phyloP scores from a whole-genome alignment of 148 eudicot genomes.

The Chenopodium formosanum region DNA sequence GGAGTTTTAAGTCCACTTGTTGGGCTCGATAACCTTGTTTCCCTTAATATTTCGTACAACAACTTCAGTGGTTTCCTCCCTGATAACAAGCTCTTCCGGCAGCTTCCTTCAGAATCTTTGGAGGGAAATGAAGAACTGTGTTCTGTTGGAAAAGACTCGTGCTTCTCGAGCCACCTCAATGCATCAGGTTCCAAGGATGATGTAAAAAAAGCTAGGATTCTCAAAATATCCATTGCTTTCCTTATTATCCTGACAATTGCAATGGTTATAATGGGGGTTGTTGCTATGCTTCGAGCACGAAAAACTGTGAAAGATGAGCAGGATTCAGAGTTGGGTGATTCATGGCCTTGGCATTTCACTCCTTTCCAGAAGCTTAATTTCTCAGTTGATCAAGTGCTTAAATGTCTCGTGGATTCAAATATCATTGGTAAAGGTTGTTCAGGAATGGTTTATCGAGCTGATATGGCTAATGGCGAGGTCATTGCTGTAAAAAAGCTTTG shows the following conservation, averaged over 20 bases:
- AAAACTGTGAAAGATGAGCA: slow-evolving; percentile 42
- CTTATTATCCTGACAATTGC: slow-evolving; percentile 54
- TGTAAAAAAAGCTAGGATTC: slow-evolving; percentile 37
- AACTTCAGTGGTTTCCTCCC: slow-evolving; percentile 75
- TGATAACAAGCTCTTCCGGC: slow-evolving; percentile 72
- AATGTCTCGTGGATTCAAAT: slow-evolving; percentile 65
- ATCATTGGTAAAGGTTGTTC: slow-evolving; percentile 88
- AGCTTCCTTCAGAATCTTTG: slow-evolving; percentile 45
- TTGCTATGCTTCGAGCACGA: slow-evolving; percentile 62
- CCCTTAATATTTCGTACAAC: slow-evolving; percentile 67
- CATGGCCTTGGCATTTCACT: slow-evolving; percentile 80
- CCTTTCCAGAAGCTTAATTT: slow-evolving; percentile 86
- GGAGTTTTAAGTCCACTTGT: slow-evolving; percentile 55
- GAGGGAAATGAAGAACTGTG: slow-evolving; percentile 66
- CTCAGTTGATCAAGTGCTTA: slow-evolving; percentile 66
- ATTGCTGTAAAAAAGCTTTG: slow-evolving; percentile 90
- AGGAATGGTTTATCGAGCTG: slow-evolving; percentile 81
- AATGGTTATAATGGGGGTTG: slow-evolving; percentile 61
- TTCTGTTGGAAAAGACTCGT: slow-evolving; percentile 44
- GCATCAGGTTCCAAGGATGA: slow-evolving; percentile 18
- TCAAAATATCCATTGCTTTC: slow-evolving; percentile 59
- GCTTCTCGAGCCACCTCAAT: slow-evolving; percentile 34
- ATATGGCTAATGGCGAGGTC: slow-evolving; percentile 58
- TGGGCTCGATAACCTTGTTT: slow-evolving; percentile 60
- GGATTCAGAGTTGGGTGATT: slow-evolving; percentile 70